Base-by-base conservation (phyloP, 306 rosid species). In the Cucurbita pepo region DNA sequence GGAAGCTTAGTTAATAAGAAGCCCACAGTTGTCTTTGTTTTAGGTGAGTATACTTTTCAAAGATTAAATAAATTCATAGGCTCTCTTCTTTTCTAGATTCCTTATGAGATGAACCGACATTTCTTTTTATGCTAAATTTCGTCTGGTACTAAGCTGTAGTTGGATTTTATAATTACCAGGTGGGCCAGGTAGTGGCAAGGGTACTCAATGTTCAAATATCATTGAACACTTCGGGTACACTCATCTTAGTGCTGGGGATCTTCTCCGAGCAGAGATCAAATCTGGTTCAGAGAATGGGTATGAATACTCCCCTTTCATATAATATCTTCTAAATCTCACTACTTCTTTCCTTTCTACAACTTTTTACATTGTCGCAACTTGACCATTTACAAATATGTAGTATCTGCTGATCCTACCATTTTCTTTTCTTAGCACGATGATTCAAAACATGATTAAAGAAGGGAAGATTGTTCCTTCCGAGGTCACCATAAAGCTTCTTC, bases 201-300 rank as follows among this genome's bases (percentile, higher is more conserved):
- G 97, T 72, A 95, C 99, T 36, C 99, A 95, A 65, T 95, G 97
- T 88, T 82, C 91, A 61, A 89, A 86, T 64, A 81, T 95, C 82
- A 95, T 89, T 0, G 34, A 91, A 64, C 77, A 86, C 47, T 95
- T 84, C 40, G 92, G 95, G 80, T 95, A 60, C 81, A 88, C 92
- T 76, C 99, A 95, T 81, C 99, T 95, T 71, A 95, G 99, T 81
- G 99, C 99, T 62, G 99, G 99, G n/a, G 99, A 95, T 85, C 99
- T 95, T 81, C 88, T 95, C 62, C 87, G 99, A 57, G 99, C 88
- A 75, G 99, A 95, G 83, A 91, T 88, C 66, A 89, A 86, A 77
- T 95, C 99, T 74, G 99, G 96, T 67, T 95, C 99, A 69, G 91
- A 86, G 85, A 95, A 95, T 88, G 99, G 99, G 99, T 94, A 87